phyloP scores from a whole-genome alignment of 306 rosid genomes.

The Gynostemma pentaphyllum region DNA sequence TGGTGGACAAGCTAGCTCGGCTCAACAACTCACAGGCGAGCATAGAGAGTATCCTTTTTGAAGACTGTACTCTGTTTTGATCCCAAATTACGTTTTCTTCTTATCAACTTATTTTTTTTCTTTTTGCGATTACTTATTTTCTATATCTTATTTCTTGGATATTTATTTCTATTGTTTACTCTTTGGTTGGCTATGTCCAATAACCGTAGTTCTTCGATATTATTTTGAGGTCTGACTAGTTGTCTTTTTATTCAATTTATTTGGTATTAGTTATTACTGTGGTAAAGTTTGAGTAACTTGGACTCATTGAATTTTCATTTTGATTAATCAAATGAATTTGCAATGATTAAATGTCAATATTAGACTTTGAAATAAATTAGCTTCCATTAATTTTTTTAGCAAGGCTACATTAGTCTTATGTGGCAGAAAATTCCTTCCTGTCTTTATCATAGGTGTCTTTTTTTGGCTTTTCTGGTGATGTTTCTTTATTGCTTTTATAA shows the following conservation, averaged over 20 bases:
- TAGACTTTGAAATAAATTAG: neutral
- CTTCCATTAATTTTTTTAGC: neutral
- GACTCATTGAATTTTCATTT: neutral
- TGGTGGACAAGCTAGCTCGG: slow-evolving; percentile 87
- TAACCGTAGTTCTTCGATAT: neutral
- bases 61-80: slow-evolving; percentile 6
- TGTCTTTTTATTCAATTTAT: neutral
- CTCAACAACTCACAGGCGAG: slow-evolving; percentile 89
- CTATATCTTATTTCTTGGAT: neutral
- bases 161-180: neutral
- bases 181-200: neutral
- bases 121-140: neutral
- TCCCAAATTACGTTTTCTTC: neutral
- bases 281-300: neutral
- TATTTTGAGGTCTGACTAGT: neutral
- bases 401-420: neutral
- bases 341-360: neutral
- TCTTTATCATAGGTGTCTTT: neutral
- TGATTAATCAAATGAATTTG: neutral
- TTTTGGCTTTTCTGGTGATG: neutral
- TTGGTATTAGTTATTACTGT: neutral
- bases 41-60: slow-evolving; percentile 95
- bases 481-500: neutral
- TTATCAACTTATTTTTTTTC: neutral
- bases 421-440: neutral